Conservation (phyloP, 352 stramenopile genomes). For the Paralagenidium karlingii region DNA sequence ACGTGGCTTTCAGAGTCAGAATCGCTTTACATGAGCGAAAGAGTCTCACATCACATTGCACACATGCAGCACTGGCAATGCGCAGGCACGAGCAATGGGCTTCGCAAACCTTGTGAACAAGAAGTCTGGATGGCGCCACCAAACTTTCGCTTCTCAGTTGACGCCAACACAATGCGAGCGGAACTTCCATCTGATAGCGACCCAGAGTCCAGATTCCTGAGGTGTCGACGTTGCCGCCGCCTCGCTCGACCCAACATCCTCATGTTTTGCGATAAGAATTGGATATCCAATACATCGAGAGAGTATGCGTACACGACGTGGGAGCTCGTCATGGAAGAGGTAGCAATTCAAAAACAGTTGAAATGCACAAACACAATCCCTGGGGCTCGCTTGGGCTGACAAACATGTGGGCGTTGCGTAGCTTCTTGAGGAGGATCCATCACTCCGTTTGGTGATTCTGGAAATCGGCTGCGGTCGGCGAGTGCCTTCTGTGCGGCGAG, state of each 20-base stretch:
- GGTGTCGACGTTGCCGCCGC: constrained; percentile 39
- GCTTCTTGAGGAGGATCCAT: constrained; percentile 55
- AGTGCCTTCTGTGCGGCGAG: constrained; percentile 60
- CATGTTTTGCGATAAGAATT: constrained; percentile 86
- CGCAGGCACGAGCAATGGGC: background rate
- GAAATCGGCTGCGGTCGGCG: constrained; percentile 74
- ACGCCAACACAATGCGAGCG: constrained; percentile 50
- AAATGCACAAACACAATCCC: background rate
- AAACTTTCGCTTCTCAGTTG: constrained; percentile 46
- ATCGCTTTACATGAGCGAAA: background rate
- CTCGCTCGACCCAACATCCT: constrained; percentile 77
- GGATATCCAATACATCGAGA: constrained; percentile 63
- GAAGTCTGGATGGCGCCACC: constrained; percentile 38
- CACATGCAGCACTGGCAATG: background rate
- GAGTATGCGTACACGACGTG: constrained; percentile 57
- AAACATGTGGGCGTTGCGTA: too few relatives aligned
- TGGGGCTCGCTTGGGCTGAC: too few relatives aligned
- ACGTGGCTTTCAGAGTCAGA: background rate
- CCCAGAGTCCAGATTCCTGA: constrained; percentile 13
- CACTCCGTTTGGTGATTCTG: constrained; percentile 51
- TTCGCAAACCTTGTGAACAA: background rate
- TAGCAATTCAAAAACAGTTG: constrained; percentile 6
- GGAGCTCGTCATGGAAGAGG: constrained; percentile 66
- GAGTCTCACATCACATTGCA: background rate
- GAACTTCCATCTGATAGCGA: too few relatives aligned